Conservation (phyloP, 305 asterid species). For the Fraxinus velutina region DNA sequence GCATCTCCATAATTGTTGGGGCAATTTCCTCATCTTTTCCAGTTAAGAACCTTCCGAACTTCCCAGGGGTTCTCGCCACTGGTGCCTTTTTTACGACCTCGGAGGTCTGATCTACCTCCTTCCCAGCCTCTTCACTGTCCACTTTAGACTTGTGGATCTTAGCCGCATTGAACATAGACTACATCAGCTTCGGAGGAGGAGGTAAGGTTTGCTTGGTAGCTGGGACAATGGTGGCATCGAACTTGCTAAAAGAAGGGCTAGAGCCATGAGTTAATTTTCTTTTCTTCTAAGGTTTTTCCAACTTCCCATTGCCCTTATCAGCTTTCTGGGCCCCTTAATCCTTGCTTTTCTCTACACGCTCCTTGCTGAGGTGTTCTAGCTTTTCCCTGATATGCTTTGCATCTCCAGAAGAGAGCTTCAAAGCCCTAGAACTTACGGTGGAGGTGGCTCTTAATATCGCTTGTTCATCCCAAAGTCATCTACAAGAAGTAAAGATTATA, state of each 20-base stretch:
- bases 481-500: not conserved
- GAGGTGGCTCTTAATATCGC: not conserved
- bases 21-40: not conserved
- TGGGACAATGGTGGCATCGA: not conserved
- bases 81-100: not conserved
- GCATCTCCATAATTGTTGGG: not conserved
- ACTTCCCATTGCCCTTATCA: not conserved
- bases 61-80: not conserved
- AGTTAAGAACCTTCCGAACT: not conserved
- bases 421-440: not conserved
- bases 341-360: not conserved
- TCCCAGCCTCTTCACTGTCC: not conserved
- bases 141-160: too few species aligned
- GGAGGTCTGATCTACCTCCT: too few species aligned
- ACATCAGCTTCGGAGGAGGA: not conserved
- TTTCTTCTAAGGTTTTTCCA: not conserved
- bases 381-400: not conserved
- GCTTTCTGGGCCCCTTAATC: not conserved
- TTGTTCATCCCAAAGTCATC: not conserved
- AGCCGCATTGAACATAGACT: too few species aligned
- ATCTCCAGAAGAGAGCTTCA: not conserved
- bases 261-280: not conserved
- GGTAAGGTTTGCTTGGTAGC: not conserved
- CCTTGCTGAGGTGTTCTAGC: not conserved
- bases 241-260: not conserved